These are phyloP conservation scores for Musa beccarii DNA, from an alignment of 176 grass and related monocot genomes.

Conservation along the genomic window DNA sequence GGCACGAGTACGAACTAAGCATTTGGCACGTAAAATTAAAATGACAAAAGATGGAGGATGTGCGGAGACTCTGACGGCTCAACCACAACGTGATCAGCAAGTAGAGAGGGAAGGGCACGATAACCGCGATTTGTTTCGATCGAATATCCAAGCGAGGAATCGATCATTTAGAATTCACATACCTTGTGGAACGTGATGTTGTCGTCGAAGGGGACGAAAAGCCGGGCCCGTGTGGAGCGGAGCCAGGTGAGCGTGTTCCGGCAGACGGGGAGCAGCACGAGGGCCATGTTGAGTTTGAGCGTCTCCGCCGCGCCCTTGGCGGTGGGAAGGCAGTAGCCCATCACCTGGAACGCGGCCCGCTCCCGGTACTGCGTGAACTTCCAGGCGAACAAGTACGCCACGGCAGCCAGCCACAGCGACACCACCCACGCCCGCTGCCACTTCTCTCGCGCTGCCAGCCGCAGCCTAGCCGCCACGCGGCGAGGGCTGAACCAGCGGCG, in stretches of 20 bases:
- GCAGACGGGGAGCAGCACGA: slow-evolving; percentile 85
- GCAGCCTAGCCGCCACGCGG: background rate
- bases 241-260: slow-evolving; percentile 97
- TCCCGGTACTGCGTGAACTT: slow-evolving; percentile 15
- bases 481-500: background rate
- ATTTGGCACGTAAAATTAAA: background rate
- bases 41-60: background rate
- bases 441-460: slow-evolving; percentile 5
- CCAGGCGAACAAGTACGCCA: slow-evolving; percentile 11
- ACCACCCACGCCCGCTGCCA: slow-evolving; percentile 17
- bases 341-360: slow-evolving; percentile 36
- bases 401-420: slow-evolving; percentile 1
- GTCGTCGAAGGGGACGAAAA: slow-evolving; percentile 80
- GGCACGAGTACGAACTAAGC: background rate
- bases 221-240: slow-evolving; percentile 61
- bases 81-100: background rate
- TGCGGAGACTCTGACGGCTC: background rate
- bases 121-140: too few species aligned
- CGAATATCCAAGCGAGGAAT: background rate
- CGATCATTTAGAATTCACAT: slow-evolving; percentile 9
- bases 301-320: slow-evolving; percentile 97
- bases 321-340: slow-evolving; percentile 80
- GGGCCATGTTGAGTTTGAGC: slow-evolving; percentile 94
- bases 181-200: slow-evolving; percentile 98
- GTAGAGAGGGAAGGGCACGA: background rate